phyloP scores from a whole-genome alignment of 495 filamentous ascomycete genomes.

The Lichenothelia convexa region DNA sequence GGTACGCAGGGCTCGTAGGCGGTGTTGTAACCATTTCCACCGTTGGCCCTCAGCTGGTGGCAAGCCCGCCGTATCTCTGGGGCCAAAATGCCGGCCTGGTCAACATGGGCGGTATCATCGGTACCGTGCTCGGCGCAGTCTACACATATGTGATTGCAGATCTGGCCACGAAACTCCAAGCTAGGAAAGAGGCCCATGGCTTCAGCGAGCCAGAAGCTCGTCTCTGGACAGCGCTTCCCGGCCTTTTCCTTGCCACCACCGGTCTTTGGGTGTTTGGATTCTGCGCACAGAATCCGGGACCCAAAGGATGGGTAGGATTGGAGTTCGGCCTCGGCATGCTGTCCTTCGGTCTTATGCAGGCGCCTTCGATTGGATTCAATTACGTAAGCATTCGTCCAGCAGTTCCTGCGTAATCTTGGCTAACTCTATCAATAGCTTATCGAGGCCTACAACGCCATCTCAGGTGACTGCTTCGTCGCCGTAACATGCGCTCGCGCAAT shows the following conservation, averaged over 20 bases:
- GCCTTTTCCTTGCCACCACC: slow-evolving; percentile 12
- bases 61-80: slow-evolving; percentile 17
- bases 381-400: slow-evolving; percentile 9
- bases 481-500: slow-evolving; percentile 12
- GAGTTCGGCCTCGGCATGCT: slow-evolving; percentile 14
- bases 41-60: slow-evolving; percentile 13
- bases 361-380: slow-evolving; percentile 18
- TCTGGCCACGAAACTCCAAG: slow-evolving; percentile 6
- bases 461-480: slow-evolving; percentile 17
- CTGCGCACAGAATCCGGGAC: slow-evolving; percentile 10
- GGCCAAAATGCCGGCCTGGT: slow-evolving; percentile 12
- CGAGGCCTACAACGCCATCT: slow-evolving; percentile 15
- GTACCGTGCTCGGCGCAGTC: slow-evolving; percentile 9
- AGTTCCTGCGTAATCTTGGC: neutral
- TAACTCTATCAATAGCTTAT: slow-evolving; percentile 7
- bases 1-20: slow-evolving; percentile 17
- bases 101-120: slow-evolving; percentile 12
- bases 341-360: slow-evolving; percentile 15
- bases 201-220: slow-evolving; percentile 15
- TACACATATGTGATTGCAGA: slow-evolving; percentile 14
- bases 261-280: slow-evolving; percentile 16
- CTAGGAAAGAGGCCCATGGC: slow-evolving; percentile 12
- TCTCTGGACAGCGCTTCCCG: slow-evolving; percentile 11
- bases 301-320: slow-evolving; percentile 13
- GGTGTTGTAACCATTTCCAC: slow-evolving; percentile 13